These are phyloP conservation scores for Graphiopsis chlorocephala DNA, from an alignment of 2,329 filamentous ascomycete genomes.

Conservation along the genomic window DNA sequence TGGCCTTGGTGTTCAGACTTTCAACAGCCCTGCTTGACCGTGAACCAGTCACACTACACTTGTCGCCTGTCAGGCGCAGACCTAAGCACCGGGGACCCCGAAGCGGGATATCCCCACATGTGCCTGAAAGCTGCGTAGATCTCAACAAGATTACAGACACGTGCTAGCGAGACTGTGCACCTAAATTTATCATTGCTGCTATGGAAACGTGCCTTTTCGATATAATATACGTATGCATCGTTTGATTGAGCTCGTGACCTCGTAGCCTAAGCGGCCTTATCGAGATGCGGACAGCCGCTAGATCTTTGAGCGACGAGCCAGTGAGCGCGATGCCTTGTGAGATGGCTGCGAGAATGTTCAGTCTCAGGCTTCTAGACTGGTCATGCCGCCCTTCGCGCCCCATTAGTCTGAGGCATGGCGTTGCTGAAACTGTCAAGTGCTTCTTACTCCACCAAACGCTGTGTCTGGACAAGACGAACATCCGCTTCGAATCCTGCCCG, in stretches of 20 bases:
- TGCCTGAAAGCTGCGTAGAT: not conserved
- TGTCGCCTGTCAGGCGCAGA: not conserved
- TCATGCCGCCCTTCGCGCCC: not conserved
- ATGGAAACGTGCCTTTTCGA: not conserved
- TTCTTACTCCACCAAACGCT: not conserved
- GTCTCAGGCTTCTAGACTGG: not conserved
- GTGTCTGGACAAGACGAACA: not conserved
- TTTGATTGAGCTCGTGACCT: not conserved
- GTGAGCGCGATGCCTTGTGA: not conserved
- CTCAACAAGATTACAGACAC: not conserved
- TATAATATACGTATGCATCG: not conserved
- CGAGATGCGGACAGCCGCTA: not conserved
- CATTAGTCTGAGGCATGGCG: not conserved
- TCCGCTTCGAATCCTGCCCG: not conserved
- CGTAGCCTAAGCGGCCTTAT: not conserved
- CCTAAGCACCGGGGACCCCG: not conserved
- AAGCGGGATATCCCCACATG: not conserved
- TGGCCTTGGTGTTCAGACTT: not conserved
- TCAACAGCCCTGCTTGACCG: not conserved
- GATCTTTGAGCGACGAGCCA: not conserved
- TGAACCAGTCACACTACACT: not conserved
- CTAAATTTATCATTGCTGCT: not conserved
- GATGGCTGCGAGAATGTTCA: not conserved
- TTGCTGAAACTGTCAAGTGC: not conserved
- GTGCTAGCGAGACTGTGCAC: not conserved